Percentiles rank a stretch among this genome's conserved stretches.
These are phyloP conservation scores for Coniosporium apollinis DNA, from an alignment of 495 filamentous ascomycete species.

Conservation along the genomic window DNA sequence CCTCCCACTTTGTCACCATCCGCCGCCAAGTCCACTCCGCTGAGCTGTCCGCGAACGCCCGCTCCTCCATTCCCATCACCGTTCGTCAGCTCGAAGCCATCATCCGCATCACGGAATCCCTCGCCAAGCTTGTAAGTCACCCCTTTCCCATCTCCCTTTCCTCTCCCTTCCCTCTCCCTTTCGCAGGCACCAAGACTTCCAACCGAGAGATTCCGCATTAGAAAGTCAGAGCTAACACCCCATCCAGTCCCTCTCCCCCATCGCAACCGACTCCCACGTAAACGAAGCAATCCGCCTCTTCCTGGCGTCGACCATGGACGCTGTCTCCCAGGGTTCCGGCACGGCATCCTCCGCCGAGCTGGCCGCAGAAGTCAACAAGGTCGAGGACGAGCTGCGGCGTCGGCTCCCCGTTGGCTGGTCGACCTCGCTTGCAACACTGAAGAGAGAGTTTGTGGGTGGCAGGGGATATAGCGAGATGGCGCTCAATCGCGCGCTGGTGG, in stretches of 20 bases:
- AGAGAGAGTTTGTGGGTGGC: conserved; percentile 77
- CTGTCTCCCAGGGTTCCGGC: conserved; percentile 57
- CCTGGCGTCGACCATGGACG: conserved; percentile 95
- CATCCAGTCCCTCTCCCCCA: conserved; percentile 60
- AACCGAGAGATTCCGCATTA: too few species aligned
- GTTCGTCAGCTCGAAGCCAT: conserved; percentile 95
- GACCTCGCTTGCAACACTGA: conserved; percentile 71
- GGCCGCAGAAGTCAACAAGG: conserved; percentile 70
- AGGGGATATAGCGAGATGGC: conserved; percentile 76
- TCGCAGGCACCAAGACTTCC: too few species aligned
- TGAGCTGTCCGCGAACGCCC: conserved; percentile 70
- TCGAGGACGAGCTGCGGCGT: conserved; percentile 81
- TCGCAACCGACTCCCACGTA: conserved; percentile 81
- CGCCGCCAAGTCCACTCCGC: conserved; percentile 83
- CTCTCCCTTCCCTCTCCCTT: too few species aligned
- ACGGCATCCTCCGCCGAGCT: conserved; percentile 60
- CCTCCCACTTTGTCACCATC: conserved; percentile 92
- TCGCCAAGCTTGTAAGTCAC: conserved; percentile 91
- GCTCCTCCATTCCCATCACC: conserved; percentile 91
- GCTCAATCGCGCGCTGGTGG: conserved; percentile 65
- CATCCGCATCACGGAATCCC: conserved; percentile 87
- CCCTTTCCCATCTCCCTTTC: too few species aligned
- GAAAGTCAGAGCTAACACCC: too few species aligned
- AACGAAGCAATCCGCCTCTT: conserved; percentile 97
- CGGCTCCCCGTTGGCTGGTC: conserved; percentile 90